These are phyloP conservation scores for Conticribra weissflogii DNA, from an alignment of 108 stramenopile genomes.

Conservation along the genomic window DNA sequence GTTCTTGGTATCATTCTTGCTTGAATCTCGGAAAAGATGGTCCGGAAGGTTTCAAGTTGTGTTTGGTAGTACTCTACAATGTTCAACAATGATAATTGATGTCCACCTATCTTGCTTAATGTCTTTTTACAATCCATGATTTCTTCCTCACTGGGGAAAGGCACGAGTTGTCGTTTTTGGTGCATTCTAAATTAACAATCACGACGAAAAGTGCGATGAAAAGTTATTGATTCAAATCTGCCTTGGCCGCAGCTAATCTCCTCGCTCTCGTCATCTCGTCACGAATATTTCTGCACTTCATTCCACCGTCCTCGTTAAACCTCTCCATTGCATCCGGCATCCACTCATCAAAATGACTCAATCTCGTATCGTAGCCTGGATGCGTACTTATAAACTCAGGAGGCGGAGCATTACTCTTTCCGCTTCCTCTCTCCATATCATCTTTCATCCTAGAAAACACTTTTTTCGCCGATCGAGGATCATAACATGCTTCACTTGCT, in stretches of 20 bases:
- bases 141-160: too few relatives aligned
- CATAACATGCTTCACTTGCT: conserved; percentile 79
- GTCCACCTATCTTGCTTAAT: too few relatives aligned
- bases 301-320: conserved; percentile 55
- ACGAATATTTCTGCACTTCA: conserved; percentile 61
- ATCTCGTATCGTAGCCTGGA: conserved; percentile 70
- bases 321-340: conserved; percentile 64
- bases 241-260: conserved; percentile 41
- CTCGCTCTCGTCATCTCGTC: conserved; percentile 62
- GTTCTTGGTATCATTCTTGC: too few relatives aligned
- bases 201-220: too few relatives aligned
- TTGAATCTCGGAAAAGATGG: too few relatives aligned
- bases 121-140: too few relatives aligned
- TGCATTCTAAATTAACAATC: too few relatives aligned
- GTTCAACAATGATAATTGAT: too few relatives aligned
- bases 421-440: conserved; percentile 36
- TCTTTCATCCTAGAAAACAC: conserved; percentile 64
- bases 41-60: too few relatives aligned
- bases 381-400: conserved; percentile 87
- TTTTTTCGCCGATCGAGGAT: conserved; percentile 72
- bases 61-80: too few relatives aligned
- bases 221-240: neutral
- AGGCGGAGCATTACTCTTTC: conserved; percentile 25
- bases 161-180: too few relatives aligned
- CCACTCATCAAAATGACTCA: conserved; percentile 68